A percentile compares a stretch with the other conserved stretches of the same genome.
Evolutionary conservation across 768 basidiomycete genomes (phyloP).

Genomic region (Suillus ampliporus): DNA sequence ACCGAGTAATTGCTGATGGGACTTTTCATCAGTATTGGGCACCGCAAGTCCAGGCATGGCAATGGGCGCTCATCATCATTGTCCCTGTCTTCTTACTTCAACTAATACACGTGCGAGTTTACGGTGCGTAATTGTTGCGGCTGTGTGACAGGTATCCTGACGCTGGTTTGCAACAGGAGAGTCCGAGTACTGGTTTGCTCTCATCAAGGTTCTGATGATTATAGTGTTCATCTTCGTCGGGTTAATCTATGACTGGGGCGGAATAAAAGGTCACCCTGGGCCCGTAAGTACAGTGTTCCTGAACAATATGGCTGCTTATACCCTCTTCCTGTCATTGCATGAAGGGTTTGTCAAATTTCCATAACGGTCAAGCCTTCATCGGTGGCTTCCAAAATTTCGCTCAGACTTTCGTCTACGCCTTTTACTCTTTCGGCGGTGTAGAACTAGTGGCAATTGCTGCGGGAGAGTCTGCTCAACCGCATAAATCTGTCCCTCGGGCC

Average conservation of each 20-base stretch:
- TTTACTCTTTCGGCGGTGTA: conserved; percentile 72
- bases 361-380: conserved; percentile 55
- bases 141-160: neutral
- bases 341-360: conserved; percentile 58
- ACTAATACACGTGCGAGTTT: conserved; percentile 61
- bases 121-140: conserved; percentile 44
- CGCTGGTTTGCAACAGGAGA: conserved; percentile 45
- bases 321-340: too few species aligned
- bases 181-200: conserved; percentile 67
- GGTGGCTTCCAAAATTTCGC: conserved; percentile 59
- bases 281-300: conserved; percentile 44
- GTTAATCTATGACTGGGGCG: conserved; percentile 67
- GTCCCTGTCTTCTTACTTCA: conserved; percentile 57
- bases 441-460: conserved; percentile 78
- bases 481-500: conserved; percentile 66
- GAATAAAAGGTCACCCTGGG: conserved; percentile 61
- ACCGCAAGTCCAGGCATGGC: conserved; percentile 53
- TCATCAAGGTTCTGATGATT: conserved; percentile 68
- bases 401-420: conserved; percentile 69
- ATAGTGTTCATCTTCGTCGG: conserved; percentile 66
- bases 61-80: conserved; percentile 62
- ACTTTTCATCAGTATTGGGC: conserved; percentile 46
- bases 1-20: neutral
- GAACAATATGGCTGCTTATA: neutral
- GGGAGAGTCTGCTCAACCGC: conserved; percentile 67